Evolutionary conservation across 2,329 filamentous ascomycete genomes (phyloP).

Genomic region (Endoconidiophora polonica): DNA sequence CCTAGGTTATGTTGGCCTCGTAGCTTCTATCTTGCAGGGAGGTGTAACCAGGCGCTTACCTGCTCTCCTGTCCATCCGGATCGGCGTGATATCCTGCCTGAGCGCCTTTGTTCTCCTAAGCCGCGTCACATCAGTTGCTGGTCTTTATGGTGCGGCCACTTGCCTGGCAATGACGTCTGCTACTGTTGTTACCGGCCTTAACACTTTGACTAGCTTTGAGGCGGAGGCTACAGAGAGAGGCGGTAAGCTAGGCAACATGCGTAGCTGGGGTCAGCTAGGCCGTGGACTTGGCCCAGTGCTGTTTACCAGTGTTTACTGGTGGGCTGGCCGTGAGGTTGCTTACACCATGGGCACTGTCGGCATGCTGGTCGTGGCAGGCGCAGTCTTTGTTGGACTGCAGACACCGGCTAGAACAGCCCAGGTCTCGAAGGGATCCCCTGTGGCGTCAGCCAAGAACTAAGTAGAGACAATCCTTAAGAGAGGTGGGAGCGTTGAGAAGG

Average conservation of each 20-base stretch:
- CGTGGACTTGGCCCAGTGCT: conserved; percentile 72
- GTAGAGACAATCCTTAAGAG: not conserved
- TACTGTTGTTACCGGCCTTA: conserved; percentile 86
- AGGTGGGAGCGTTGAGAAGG: too few relatives aligned
- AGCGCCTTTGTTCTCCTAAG: conserved; percentile 67
- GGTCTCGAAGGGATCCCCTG: not conserved
- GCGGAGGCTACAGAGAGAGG: conserved; percentile 66
- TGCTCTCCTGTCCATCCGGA: conserved; percentile 61
- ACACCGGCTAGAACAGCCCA: conserved; percentile 28
- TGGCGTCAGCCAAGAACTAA: not conserved
- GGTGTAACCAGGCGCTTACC: conserved; percentile 75
- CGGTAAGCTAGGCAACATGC: conserved; percentile 67
- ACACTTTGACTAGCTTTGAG: conserved; percentile 83
- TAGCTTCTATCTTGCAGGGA: conserved; percentile 84
- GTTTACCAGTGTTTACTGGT: conserved; percentile 96
- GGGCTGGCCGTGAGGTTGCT: conserved; percentile 76
- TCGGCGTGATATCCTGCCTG: conserved; percentile 63
- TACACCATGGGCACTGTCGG: conserved; percentile 68
- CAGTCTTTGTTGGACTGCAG: conserved; percentile 58
- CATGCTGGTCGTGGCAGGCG: conserved; percentile 54
- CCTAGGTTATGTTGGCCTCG: conserved; percentile 77
- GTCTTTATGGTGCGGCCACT: conserved; percentile 67
- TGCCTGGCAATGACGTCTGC: conserved; percentile 79
- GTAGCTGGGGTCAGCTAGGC: conserved; percentile 72
- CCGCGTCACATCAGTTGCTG: conserved; percentile 46